Conservation (phyloP, 179 eudicot species). For the Amaranthus tricolor region DNA sequence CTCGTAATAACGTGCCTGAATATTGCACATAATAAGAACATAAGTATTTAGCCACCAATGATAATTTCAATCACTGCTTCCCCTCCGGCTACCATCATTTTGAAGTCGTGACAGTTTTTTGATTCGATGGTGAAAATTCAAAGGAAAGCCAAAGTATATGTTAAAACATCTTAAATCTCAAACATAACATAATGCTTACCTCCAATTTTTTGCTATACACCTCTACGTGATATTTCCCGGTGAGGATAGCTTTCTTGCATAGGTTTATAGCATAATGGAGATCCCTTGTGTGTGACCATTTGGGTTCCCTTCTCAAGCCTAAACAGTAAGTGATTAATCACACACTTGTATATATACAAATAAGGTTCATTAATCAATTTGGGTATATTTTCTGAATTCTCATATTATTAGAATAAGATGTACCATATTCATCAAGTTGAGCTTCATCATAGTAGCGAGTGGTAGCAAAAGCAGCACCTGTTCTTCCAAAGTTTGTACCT, state of each 20-base stretch:
- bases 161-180: no score
- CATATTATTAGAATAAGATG: not conserved
- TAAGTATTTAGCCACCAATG: not conserved
- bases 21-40: conserved; percentile 1
- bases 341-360: no score
- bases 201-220: conserved; percentile 30
- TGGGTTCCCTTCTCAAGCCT: conserved; percentile 80
- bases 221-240: conserved; percentile 41
- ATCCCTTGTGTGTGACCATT: conserved; percentile 77
- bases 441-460: conserved; percentile 86
- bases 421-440: conserved; percentile 73
- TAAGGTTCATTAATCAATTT: not conserved
- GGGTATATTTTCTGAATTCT: not conserved
- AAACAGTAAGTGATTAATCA: not conserved
- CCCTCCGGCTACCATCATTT: no score
- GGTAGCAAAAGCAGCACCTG: conserved; percentile 61
- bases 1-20: conserved; percentile 59
- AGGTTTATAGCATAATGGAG: conserved; percentile 61
- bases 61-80: not conserved
- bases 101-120: no score
- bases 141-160: no score
- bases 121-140: no score
- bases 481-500: conserved; percentile 64
- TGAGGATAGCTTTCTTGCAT: conserved; percentile 55
- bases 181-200: conserved; percentile 31